Evolutionary conservation across 1,284 basidiomycete genomes (phyloP), one percentile per base, ranked within the genome.

Genomic region (Mycosarcoma mackinlayi): DNA sequence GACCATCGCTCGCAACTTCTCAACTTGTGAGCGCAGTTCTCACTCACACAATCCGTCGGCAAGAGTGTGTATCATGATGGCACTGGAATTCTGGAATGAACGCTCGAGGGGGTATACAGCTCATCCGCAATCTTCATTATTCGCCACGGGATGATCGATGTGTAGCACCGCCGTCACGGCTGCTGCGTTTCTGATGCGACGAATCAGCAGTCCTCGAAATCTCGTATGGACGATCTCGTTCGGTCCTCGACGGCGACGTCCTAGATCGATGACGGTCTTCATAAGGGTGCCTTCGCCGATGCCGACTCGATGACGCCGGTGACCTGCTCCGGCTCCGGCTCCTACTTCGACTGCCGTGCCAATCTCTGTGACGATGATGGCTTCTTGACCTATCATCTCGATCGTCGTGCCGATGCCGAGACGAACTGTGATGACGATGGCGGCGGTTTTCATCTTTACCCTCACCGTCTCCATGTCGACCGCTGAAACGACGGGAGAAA

Each of bases 281-380:
- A 1, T 59, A 37, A 16, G 27, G 11, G 18, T 52, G 7, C 30
- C 44, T 33, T 14, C 25, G 53, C 10, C 49, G 56, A 19, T 45
- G 53, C 1, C 48, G 45, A 18, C 48, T 48, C 24, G 44, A 56
- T 0, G 52, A 31, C 14, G 39, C 48, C 1, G 63, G 63, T 6
- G 63, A 66, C 14, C 57, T 55, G 47, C 55, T 58, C n/a, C 62
- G 50, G 25, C 61, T 64, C 8, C 55, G 40, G n/a, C 60, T 52
- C 19, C 42, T 14, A 2, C 50, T 39, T 9, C 54, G 30, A 3
- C 25, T 16, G 16, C 33, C 24, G n/a, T 25, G 54, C n/a, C 33
- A 28, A 3, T 41, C 25, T 21, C 28, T 18, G 23, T 35, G 58
- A 24, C 39, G 53, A 28, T 41, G 53, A 23, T 45, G 37, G 30